These are phyloP conservation scores for Penicillium digitatum DNA, from an alignment of 2,329 filamentous ascomycete genomes.

Conservation along the genomic window DNA sequence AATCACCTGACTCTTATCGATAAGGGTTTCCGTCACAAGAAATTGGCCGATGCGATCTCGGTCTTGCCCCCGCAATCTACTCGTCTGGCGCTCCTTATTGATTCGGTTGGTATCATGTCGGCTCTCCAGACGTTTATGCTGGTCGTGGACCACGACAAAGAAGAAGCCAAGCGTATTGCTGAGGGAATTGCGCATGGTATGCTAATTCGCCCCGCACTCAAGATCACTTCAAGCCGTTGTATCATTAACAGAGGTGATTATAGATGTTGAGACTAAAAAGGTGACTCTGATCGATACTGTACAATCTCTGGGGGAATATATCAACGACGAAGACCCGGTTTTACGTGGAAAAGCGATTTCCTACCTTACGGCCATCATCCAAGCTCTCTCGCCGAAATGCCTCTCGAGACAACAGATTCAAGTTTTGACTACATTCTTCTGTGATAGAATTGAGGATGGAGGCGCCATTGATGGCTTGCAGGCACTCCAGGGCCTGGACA, in stretches of 20 bases:
- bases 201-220: constrained; percentile 7
- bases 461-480: constrained; percentile 57
- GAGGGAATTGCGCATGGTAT: constrained; percentile 44
- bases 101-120: constrained; percentile 40
- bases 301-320: constrained; percentile 62
- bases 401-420: constrained; percentile 59
- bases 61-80: constrained; percentile 9
- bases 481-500: constrained; percentile 56
- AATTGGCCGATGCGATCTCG: constrained; percentile 18
- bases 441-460: constrained; percentile 61
- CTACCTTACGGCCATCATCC: constrained; percentile 44
- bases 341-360: constrained; percentile 56
- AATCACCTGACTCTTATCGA: constrained; percentile 35
- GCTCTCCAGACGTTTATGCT: constrained; percentile 49
- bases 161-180: constrained; percentile 46
- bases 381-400: constrained; percentile 51
- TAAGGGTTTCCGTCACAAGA: constrained; percentile 26
- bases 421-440: constrained; percentile 61
- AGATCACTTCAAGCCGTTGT: constrained; percentile 2
- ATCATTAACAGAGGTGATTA: constrained; percentile 11
- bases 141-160: constrained; percentile 45
- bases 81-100: constrained; percentile 9
- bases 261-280: constrained; percentile 58
- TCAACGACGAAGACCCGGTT: constrained; percentile 61
- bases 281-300: constrained; percentile 60